These are phyloP conservation scores for Aureobasidium leucospermi DNA, from an alignment of 2,329 filamentous ascomycete genomes.

Conservation along the genomic window DNA sequence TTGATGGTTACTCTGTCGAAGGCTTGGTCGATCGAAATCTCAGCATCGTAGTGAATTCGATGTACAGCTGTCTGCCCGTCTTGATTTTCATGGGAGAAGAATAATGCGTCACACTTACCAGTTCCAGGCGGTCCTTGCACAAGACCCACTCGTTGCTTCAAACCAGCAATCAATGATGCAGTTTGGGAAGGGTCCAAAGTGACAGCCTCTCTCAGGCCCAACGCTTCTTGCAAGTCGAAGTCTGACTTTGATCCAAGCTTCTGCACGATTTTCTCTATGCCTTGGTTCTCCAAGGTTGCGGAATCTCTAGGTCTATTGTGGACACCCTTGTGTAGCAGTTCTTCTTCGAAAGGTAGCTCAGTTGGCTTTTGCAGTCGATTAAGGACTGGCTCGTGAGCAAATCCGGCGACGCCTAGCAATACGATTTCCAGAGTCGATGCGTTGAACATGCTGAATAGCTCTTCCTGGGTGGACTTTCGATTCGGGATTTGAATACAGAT, in stretches of 20 bases:
- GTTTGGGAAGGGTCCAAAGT: constrained; percentile 47
- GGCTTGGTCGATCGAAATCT: too few species aligned
- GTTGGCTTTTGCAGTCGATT: constrained; percentile 12
- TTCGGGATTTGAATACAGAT: neutral
- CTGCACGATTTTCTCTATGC: neutral
- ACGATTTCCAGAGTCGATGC: neutral
- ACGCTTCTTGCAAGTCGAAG: constrained; percentile 25
- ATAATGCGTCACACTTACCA: constrained; percentile 44
- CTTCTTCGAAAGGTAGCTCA: constrained; percentile 13
- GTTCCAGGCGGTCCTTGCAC: constrained; percentile 67
- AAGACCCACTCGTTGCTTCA: constrained; percentile 49
- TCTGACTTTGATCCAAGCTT: neutral
- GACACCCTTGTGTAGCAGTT: constrained; percentile 18
- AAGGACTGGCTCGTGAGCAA: constrained; percentile 1
- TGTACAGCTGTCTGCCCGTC: too few species aligned
- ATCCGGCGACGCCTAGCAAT: neutral
- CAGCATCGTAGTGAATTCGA: too few species aligned
- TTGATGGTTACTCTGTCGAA: too few species aligned
- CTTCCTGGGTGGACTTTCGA: neutral
- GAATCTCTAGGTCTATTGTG: constrained; percentile 23
- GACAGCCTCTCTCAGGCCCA: constrained; percentile 29
- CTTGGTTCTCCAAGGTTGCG: neutral
- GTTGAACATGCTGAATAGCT: neutral
- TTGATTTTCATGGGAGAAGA: too few species aligned
- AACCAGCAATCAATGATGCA: constrained; percentile 44